Evolutionary conservation across 2,329 filamentous ascomycete genomes (phyloP).

Genomic region (Chrysosphaeria jannelii): DNA sequence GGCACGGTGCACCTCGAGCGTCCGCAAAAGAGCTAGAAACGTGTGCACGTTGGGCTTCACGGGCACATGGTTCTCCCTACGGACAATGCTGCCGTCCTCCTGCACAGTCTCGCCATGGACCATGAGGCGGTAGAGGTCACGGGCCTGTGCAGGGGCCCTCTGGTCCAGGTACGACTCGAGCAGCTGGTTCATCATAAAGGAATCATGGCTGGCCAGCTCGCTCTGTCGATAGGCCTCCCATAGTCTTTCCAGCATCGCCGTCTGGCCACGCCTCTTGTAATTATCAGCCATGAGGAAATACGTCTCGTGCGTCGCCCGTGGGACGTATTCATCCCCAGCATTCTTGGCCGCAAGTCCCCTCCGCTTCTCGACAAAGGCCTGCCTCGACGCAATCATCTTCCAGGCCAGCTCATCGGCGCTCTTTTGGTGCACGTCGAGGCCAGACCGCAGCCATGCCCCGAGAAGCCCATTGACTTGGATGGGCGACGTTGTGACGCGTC

Average conservation of each 20-base stretch:
- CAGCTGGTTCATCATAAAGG: slow-evolving; percentile 54
- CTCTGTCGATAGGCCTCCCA: slow-evolving; percentile 30
- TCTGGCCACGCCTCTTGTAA: slow-evolving; percentile 31
- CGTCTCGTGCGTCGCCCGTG: slow-evolving; percentile 41
- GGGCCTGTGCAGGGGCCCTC: slow-evolving; percentile 21
- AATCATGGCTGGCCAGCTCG: slow-evolving; percentile 31
- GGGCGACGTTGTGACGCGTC: slow-evolving; percentile 34
- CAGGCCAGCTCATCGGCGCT: slow-evolving; percentile 40
- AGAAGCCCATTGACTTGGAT: slow-evolving; percentile 62
- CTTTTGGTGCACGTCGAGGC: slow-evolving; percentile 19
- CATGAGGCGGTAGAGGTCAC: slow-evolving; percentile 23
- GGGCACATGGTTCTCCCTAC: background rate
- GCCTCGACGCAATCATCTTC: slow-evolving; percentile 43
- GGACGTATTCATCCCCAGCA: slow-evolving; percentile 10
- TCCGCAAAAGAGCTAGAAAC: slow-evolving; percentile 36
- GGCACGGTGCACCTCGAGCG: slow-evolving; percentile 19
- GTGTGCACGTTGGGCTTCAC: slow-evolving; percentile 33
- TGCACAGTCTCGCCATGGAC: slow-evolving; percentile 9
- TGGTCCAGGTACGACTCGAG: slow-evolving; percentile 34
- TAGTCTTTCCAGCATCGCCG: slow-evolving; percentile 24
- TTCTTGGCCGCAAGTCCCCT: slow-evolving; percentile 6
- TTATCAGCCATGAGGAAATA: slow-evolving; percentile 46
- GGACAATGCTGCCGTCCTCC: no score
- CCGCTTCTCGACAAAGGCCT: slow-evolving; percentile 27
- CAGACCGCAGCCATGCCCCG: slow-evolving; percentile 42